Percentiles rank a stretch among this genome's conserved stretches.
These are phyloP conservation scores for Ceratobasidium sp. DNA, from an alignment of 1,284 basidiomycete genomes.

Conservation along the genomic window DNA sequence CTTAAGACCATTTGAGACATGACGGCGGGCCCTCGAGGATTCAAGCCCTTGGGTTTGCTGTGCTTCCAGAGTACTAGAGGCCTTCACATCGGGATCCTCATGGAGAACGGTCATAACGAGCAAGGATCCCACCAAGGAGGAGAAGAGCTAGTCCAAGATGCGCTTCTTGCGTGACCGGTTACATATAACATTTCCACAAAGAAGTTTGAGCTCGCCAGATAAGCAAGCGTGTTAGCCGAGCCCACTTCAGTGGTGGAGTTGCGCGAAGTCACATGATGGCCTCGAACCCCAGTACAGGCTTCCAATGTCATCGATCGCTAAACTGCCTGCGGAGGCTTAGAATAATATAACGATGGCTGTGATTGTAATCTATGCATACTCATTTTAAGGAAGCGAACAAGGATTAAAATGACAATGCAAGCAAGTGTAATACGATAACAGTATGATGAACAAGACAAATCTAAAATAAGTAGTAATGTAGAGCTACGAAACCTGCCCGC, in stretches of 20 bases:
- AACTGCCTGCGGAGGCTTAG: too few relatives aligned
- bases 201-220: not conserved
- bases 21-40: not conserved
- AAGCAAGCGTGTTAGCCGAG: conserved; percentile 6
- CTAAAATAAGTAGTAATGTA: not conserved
- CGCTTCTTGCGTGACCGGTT: not conserved
- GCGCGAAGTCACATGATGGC: too few relatives aligned
- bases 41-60: not conserved
- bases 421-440: conserved; percentile 4
- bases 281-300: too few relatives aligned
- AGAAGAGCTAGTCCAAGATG: too few relatives aligned
- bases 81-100: not conserved
- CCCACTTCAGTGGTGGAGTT: not conserved
- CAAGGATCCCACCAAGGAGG: not conserved
- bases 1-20: not conserved
- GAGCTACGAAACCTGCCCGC: not conserved
- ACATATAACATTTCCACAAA: conserved; percentile 1
- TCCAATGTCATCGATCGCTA: too few relatives aligned
- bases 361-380: not conserved
- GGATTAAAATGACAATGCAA: conserved; percentile 2
- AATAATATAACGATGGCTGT: too few relatives aligned
- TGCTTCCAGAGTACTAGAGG: not conserved
- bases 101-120: not conserved
- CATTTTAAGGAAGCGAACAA: conserved; percentile 4
- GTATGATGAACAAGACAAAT: not conserved